Conservation (phyloP, 148 eudicot species). For the Simmondsia chinensis region DNA sequence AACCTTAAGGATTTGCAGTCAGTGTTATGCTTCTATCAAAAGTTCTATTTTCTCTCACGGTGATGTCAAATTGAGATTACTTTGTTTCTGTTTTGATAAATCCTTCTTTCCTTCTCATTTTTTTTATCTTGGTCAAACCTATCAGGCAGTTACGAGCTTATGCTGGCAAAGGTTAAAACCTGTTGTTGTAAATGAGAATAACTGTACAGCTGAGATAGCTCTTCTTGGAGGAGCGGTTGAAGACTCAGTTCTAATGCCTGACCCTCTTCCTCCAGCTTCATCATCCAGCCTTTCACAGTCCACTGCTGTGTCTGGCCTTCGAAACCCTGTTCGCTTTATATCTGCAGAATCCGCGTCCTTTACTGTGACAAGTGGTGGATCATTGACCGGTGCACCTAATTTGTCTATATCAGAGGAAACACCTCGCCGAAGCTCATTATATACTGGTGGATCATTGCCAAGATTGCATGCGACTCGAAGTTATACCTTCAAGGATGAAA, state of each 20-base stretch:
- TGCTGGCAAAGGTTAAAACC: slow-evolving; percentile 97
- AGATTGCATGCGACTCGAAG: slow-evolving; percentile 69
- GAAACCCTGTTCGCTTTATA: slow-evolving; percentile 32
- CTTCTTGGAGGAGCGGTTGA: slow-evolving; percentile 83
- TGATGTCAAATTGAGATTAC: no score
- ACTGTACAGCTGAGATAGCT: slow-evolving; percentile 65
- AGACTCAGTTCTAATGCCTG: slow-evolving; percentile 93
- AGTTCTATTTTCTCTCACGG: no score
- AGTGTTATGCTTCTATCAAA: no score
- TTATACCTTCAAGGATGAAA: slow-evolving; percentile 75
- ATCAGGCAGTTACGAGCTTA: slow-evolving; percentile 85
- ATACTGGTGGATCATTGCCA: slow-evolving; percentile 55
- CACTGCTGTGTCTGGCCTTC: slow-evolving; percentile 40
- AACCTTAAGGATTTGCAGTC: no score
- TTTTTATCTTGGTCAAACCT: slow-evolving; percentile 1
- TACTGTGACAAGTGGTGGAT: slow-evolving; percentile 25
- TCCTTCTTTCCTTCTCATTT: no score
- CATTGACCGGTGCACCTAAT: slow-evolving; percentile 19
- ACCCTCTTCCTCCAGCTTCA: slow-evolving; percentile 71
- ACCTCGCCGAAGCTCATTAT: slow-evolving; percentile 41
- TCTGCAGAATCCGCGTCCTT: slow-evolving; percentile 45
- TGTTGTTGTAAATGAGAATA: slow-evolving; percentile 51
- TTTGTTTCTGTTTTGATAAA: not conserved
- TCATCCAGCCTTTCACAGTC: slow-evolving; percentile 40
- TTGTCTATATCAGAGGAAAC: slow-evolving; percentile 46